phyloP scores from a whole-genome alignment of 177 flowering plant genomes.

The Vitis hybrid region DNA sequence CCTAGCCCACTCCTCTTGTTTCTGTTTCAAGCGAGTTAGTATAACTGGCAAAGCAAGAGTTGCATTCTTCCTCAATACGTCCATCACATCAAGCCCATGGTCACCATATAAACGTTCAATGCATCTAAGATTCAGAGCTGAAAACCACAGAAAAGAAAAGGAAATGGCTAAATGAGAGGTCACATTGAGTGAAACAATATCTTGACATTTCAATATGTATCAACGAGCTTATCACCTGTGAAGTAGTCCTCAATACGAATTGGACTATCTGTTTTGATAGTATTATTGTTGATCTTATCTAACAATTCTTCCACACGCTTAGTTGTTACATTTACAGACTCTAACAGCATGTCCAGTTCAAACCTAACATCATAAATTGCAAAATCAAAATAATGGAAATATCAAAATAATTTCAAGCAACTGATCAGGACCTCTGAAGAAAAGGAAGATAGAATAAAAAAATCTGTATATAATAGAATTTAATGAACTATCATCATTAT shows the following conservation, averaged over 20 bases:
- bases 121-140: conserved; percentile 86
- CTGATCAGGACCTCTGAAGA: not conserved
- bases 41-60: conserved; percentile 81
- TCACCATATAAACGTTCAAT: conserved; percentile 96
- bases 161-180: not conserved
- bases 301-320: conserved; percentile 82
- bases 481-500: too few species aligned
- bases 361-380: conserved; percentile 50
- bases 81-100: conserved; percentile 97
- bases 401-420: not conserved
- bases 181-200: not conserved
- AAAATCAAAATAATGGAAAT: not conserved
- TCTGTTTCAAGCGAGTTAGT: conserved; percentile 90
- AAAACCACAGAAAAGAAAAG: conserved; percentile 11
- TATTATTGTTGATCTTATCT: conserved; percentile 59
- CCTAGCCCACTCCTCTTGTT: conserved; percentile 97
- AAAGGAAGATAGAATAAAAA: not conserved
- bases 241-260: conserved; percentile 79
- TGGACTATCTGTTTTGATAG: conserved; percentile 48
- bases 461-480: not conserved
- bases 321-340: conserved; percentile 77
- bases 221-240: conserved; percentile 47
- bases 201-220: not conserved
- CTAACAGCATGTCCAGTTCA: conserved; percentile 94
- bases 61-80: conserved; percentile 79